phyloP scores from a whole-genome alignment of 495 filamentous ascomycete species.

The Aspergillus funiculosus region DNA sequence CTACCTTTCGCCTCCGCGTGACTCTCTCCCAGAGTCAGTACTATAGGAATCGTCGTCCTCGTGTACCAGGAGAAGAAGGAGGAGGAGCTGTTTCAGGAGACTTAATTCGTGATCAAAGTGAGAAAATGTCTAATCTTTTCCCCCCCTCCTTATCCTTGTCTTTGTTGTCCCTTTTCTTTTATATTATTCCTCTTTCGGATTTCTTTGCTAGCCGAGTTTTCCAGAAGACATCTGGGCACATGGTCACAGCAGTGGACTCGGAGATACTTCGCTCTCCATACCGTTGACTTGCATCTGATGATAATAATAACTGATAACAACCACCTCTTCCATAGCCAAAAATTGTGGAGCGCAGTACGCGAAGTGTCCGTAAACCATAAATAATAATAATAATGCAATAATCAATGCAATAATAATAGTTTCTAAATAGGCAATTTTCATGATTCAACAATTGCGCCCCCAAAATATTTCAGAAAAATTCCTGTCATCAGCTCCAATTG shows the following conservation, averaged over 20 bases:
- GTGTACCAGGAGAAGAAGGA: too few relatives aligned
- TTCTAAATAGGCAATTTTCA: too few relatives aligned
- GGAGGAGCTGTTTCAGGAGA: background rate
- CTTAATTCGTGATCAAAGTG: background rate
- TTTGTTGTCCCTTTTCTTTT: background rate
- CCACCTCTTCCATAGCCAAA: too few relatives aligned
- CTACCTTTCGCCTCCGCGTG: constrained; percentile 18
- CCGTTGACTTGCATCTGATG: too few relatives aligned
- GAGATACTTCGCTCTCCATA: too few relatives aligned
- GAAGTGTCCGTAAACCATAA: background rate
- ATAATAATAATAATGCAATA: constrained; percentile 9
- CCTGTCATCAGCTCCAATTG: background rate
- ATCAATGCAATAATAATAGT: constrained; percentile 10
- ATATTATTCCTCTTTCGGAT: background rate
- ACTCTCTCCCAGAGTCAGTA: constrained; percentile 13
- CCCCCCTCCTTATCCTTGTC: background rate
- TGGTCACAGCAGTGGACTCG: background rate
- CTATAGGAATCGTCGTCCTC: too few relatives aligned
- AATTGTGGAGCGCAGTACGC: background rate
- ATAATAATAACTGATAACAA: too few relatives aligned
- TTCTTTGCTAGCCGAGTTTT: constrained; percentile 7
- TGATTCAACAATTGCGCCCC: background rate
- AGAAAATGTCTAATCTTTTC: background rate
- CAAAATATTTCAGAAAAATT: background rate
- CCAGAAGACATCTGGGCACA: constrained; percentile 2